phyloP scores from a whole-genome alignment of 805 yeast genomes.

The Dipodascopsis tothii region DNA sequence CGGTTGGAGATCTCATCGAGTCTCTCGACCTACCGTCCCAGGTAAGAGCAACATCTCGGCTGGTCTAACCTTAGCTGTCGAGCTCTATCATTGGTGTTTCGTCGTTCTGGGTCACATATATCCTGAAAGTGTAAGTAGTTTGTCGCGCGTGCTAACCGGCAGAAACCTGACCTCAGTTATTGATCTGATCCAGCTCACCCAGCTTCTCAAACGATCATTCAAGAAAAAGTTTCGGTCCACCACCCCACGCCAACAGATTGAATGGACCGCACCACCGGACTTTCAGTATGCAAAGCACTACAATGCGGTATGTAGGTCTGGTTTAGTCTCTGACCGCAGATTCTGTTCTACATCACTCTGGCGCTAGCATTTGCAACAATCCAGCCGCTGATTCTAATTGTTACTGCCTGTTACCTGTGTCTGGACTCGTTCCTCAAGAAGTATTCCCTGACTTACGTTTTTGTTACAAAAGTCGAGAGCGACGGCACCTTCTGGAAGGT shows the following conservation, averaged over 20 bases:
- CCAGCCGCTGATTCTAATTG: conserved; percentile 34
- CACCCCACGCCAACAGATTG: conserved; percentile 30
- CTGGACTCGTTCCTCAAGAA: conserved; percentile 32
- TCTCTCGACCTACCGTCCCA: conserved; percentile 30
- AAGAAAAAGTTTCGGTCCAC: conserved; percentile 25
- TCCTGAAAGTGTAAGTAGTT: conserved; percentile 27
- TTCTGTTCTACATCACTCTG: conserved; percentile 32
- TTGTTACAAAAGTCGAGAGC: conserved; percentile 33
- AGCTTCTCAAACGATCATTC: conserved; percentile 25
- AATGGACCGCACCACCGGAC: conserved; percentile 31
- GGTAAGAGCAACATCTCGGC: background rate
- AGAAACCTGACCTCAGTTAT: conserved; percentile 20
- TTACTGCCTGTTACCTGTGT: conserved; percentile 28
- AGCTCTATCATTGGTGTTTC: conserved; percentile 34
- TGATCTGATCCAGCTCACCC: conserved; percentile 29
- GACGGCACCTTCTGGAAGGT: conserved; percentile 35
- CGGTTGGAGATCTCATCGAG: conserved; percentile 27
- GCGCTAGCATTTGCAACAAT: conserved; percentile 34
- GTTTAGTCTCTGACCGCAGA: conserved; percentile 11
- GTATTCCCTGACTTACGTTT: conserved; percentile 33
- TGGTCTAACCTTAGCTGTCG: conserved; percentile 18
- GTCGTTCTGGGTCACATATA: conserved; percentile 38
- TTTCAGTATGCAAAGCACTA: conserved; percentile 32
- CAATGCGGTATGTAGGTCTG: conserved; percentile 17
- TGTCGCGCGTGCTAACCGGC: conserved; percentile 1